These are phyloP conservation scores for Mangifera indica DNA, from an alignment of 345 rosid species.

Conservation along the genomic window DNA sequence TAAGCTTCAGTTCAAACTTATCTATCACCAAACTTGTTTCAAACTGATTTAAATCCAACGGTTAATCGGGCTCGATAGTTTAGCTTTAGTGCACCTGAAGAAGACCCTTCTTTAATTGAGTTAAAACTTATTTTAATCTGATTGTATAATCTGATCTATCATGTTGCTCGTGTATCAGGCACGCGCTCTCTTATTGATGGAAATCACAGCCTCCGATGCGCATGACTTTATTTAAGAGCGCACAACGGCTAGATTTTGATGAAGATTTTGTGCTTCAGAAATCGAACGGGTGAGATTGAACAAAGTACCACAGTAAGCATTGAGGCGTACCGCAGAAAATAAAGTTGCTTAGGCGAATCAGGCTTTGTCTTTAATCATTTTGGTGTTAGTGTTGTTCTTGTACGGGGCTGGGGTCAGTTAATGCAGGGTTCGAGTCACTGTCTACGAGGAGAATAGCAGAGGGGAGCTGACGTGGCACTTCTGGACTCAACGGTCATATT, in stretches of 20 bases:
- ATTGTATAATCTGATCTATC: no score
- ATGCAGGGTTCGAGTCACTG: slow-evolving; percentile 6
- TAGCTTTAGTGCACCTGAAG: no score
- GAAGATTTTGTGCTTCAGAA: background rate
- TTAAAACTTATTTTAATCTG: no score
- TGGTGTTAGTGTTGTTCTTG: background rate
- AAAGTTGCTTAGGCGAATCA: background rate
- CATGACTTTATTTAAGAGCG: background rate
- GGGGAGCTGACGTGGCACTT: slow-evolving; percentile 16
- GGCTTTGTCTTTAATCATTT: background rate
- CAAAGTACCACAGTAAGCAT: background rate
- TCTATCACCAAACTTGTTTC: no score
- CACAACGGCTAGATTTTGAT: background rate
- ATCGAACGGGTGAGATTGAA: slow-evolving; percentile 17
- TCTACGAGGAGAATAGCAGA: slow-evolving; percentile 14
- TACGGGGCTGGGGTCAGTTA: slow-evolving; percentile 2
- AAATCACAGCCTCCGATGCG: no score
- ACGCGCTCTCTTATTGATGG: no score
- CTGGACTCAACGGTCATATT: slow-evolving; percentile 13
- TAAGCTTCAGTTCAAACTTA: no score
- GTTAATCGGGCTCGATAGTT: no score
- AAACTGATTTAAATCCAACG: no score
- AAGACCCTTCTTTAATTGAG: no score
- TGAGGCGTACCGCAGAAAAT: slow-evolving; percentile 10
- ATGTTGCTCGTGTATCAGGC: no score